phyloP scores from a whole-genome alignment of 805 yeast genomes.

The Nakazawaea populi region DNA sequence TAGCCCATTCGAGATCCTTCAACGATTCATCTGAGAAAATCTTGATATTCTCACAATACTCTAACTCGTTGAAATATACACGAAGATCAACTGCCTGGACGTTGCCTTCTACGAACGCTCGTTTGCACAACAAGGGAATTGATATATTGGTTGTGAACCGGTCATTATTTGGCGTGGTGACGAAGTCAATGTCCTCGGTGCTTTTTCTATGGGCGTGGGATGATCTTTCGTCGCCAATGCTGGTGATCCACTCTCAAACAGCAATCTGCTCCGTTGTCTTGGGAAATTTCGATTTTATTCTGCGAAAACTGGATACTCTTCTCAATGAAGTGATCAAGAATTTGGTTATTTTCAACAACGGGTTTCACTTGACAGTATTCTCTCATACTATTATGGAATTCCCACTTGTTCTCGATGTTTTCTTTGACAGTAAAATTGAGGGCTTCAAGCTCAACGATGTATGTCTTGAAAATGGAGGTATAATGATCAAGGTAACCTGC shows the following conservation, averaged over 20 bases:
- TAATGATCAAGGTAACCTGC: neutral
- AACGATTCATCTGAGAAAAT: neutral
- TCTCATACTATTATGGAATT: neutral
- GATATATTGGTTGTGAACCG: neutral
- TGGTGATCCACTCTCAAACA: neutral
- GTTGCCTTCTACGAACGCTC: neutral
- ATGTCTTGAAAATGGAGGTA: neutral
- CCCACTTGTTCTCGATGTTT: neutral
- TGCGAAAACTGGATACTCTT: too few relatives aligned
- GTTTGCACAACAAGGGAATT: neutral
- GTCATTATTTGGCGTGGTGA: neutral
- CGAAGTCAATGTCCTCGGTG: conserved; percentile 9
- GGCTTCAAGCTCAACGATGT: neutral
- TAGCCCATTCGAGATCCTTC: neutral
- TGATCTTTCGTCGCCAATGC: neutral
- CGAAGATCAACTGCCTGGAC: neutral
- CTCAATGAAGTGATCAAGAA: neutral
- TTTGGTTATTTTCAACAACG: neutral
- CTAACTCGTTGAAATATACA: neutral
- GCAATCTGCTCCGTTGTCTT: neutral
- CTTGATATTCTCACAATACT: neutral
- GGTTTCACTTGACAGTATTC: neutral
- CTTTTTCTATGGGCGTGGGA: conserved; percentile 6
- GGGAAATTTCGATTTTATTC: neutral
- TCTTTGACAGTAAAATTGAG: neutral